Conservation (phyloP, 352 stramenopile species). For the Porosira glacialis region DNA sequence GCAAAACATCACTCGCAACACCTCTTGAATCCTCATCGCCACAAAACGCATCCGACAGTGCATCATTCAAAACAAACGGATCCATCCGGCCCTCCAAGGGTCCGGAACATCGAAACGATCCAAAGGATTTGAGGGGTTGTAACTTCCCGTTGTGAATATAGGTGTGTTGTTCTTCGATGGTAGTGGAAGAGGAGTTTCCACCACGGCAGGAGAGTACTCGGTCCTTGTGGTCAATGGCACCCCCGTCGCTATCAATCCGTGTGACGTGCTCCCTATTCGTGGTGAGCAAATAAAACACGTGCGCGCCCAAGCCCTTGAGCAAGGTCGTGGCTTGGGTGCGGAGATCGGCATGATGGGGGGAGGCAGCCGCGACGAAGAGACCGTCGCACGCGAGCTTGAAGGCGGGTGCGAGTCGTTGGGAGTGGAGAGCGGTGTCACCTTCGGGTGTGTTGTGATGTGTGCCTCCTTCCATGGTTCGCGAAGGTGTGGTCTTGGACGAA, state of each 20-base stretch:
- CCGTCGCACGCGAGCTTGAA: slow-evolving; percentile 52
- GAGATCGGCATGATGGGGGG: slow-evolving; percentile 45
- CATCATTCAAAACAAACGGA: slow-evolving; percentile 65
- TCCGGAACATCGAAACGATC: slow-evolving; percentile 63
- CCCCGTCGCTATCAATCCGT: slow-evolving; percentile 54
- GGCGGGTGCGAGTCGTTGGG: slow-evolving; percentile 14
- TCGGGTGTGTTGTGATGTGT: not conserved
- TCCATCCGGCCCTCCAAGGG: slow-evolving; percentile 39
- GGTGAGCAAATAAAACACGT: slow-evolving; percentile 48
- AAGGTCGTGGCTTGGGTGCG: slow-evolving; percentile 44
- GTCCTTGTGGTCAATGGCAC: slow-evolving; percentile 32
- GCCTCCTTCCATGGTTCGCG: not conserved
- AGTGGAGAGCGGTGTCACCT: slow-evolving; percentile 8
- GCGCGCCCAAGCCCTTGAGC: slow-evolving; percentile 52
- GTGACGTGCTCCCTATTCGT: slow-evolving; percentile 36
- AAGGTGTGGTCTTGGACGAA: slow-evolving; percentile 1
- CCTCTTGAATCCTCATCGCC: slow-evolving; percentile 7
- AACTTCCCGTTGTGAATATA: slow-evolving; percentile 41
- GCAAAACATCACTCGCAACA: slow-evolving; percentile 47
- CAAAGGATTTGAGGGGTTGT: slow-evolving; percentile 65
- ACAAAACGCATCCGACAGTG: slow-evolving; percentile 57
- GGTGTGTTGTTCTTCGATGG: slow-evolving; percentile 32
- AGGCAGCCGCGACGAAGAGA: slow-evolving; percentile 38
- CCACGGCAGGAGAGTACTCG: not conserved
- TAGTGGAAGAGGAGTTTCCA: slow-evolving; percentile 8